Base-by-base conservation (phyloP, 2,329 filamentous ascomycete species). In the Penicillium glabrum region DNA sequence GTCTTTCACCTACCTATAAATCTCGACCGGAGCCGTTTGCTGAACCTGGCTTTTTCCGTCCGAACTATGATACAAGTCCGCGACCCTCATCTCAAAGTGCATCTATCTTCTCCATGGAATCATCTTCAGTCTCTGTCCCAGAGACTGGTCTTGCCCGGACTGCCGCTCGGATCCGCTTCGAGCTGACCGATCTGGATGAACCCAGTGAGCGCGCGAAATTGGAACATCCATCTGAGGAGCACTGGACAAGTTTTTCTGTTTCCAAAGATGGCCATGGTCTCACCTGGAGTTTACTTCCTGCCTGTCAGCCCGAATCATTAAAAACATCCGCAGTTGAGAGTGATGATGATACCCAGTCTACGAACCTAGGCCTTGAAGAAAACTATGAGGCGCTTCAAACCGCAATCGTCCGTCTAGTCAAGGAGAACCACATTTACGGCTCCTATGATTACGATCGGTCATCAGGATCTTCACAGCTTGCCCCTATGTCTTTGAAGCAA, bases 161-260 rank as follows among this genome's bases (percentile, higher is more conserved):
- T 53, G 75, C 73, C 29, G 72, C 76, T 57, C 68, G 72, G 23
- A 75, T 77, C 47, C 74, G 74, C 35, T 76, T 76, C 50, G 75
- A 77, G 58, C 43, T 77, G 27, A 74, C 69, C 11, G 75, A 74
- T 51, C 54, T 75, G 53, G 67, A 69, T 33, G 74, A 75, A 47
- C 69, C 69, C 11, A 70, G 71, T 47, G 69, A 69, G 51, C 73
- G 71, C 21, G 87, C 91, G 14, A 82, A 79, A 13, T 80, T 87
- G 19, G 85, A 86, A 53, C 89, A 95, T 66, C 91, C 91, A 9
- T 93, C 90, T 60, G 87, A 88, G 1, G 91, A 96, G 74, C 82
- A 88, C 54, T 96, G 91, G 91, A 84, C 89, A 5, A 87, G 95
- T 7, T 78, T 96, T 9, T 93, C 93, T 67, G 85, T 96, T 54